Evolutionary conservation across 2,329 filamentous ascomycete species (phyloP).

Genomic region (Knoxdaviesia proteae): DNA sequence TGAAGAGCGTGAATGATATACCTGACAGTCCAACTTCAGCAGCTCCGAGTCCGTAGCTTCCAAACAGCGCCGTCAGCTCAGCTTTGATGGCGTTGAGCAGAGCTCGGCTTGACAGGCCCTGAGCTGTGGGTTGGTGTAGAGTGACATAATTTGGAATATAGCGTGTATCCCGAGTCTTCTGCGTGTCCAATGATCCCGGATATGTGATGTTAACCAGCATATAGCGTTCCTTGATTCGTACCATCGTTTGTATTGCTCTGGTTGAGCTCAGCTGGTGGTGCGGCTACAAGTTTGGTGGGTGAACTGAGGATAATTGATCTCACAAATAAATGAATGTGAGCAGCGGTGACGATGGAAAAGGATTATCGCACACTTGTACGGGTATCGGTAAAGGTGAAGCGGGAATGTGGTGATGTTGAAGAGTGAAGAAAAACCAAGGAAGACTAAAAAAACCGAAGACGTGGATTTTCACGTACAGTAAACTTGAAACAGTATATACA

Average conservation of each 20-base stretch:
- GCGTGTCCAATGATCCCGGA: constrained; percentile 28
- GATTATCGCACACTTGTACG: no score
- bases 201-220: constrained; percentile 89
- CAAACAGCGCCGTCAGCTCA: constrained; percentile 54
- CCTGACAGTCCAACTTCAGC: constrained; percentile 48
- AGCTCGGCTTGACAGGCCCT: constrained; percentile 42
- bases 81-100: constrained; percentile 51
- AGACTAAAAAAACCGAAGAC: no score
- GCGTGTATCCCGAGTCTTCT: constrained; percentile 11
- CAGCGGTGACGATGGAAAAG: no score
- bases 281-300: no score
- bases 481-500: no score
- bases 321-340: no score
- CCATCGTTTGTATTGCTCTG: constrained; percentile 34
- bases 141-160: constrained; percentile 40
- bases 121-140: constrained; percentile 60
- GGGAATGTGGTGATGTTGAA: no score
- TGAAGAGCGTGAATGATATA: constrained; percentile 13
- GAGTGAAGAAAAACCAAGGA: no score
- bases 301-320: no score
- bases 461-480: no score
- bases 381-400: no score
- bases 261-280: no score
- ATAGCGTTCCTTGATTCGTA: constrained; percentile 90
- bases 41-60: constrained; percentile 70